Percentiles rank a stretch among this genome's conserved stretches.
Evolutionary conservation across 1,139 yeast genomes (phyloP).

Genomic region (Lizanozyma gosingica): DNA sequence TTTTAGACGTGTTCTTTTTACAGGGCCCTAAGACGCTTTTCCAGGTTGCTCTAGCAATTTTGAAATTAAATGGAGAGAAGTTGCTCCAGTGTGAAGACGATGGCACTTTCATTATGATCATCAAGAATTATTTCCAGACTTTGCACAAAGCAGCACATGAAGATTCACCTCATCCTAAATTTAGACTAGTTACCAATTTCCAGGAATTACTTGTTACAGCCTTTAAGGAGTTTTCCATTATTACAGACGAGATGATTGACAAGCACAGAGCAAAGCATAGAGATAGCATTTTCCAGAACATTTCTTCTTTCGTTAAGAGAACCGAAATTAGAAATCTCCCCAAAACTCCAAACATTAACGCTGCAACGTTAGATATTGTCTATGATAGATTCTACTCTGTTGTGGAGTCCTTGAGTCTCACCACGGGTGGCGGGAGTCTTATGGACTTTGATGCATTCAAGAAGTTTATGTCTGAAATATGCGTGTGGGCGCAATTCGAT

Average conservation of each 20-base stretch:
- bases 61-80: constrained; percentile 80
- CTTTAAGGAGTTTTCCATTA: constrained; percentile 76
- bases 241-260: constrained; percentile 66
- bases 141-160: constrained; percentile 81
- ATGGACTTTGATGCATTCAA: constrained; percentile 72
- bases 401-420: constrained; percentile 55
- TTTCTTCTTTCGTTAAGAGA: constrained; percentile 83
- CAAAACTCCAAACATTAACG: constrained; percentile 51
- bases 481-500: constrained; percentile 57
- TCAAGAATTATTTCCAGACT: constrained; percentile 73
- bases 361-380: constrained; percentile 53
- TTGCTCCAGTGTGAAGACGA: constrained; percentile 79
- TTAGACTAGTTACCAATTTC: constrained; percentile 67
- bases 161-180: constrained; percentile 53
- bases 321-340: constrained; percentile 85
- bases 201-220: constrained; percentile 89
- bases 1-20: constrained; percentile 82
- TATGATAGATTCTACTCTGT: constrained; percentile 83
- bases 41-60: constrained; percentile 86
- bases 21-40: constrained; percentile 87
- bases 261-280: constrained; percentile 66
- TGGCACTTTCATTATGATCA: constrained; percentile 78
- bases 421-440: constrained; percentile 50
- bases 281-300: constrained; percentile 71
- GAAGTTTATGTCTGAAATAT: constrained; percentile 67